Base-by-base conservation (phyloP, 2,329 filamentous ascomycete genomes). In the Amauroascus niger region DNA sequence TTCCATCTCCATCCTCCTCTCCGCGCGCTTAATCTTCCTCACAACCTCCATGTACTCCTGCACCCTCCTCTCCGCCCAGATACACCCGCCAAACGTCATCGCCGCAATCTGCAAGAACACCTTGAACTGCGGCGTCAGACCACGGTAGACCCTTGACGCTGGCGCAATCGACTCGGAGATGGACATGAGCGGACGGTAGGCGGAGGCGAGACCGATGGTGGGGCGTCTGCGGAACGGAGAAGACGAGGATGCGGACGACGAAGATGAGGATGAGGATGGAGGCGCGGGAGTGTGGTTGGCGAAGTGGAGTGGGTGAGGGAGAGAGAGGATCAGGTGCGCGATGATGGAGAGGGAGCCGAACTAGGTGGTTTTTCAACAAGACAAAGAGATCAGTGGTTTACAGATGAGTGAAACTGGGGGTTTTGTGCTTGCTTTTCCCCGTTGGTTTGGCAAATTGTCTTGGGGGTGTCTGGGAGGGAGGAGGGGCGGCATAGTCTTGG, bases 41-140 rank as follows among this genome's bases (percentile, higher is more conserved):
- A 74, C 58, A 9, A 65, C 56, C n/a, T 74, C 67, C 55, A 75
- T 69, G 59, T 74, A 76, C 47, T 73, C 71, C 20, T 65, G 67
- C 37, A 76, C 70, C 40, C 72, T 62, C 55, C 65, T 66, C 63
- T 76, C 74, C 1, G 74, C 74, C 66, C 73, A 76, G 45, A 76
- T 69, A 58, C 69, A 73, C 1, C 74, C 74, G 7, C 74, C 74
- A 46, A 76, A 62, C 4, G 69, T 76, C 72, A 76, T 74, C 32
- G 63, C 66, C 3, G 68, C 69, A 28, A 76, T 68, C 56, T 76
- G 74, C 33, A 76, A 59, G 57, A 74, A 76, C 26, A 74, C 69
- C 57, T 76, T 76, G 63, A 75, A 76, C 56, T 76, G 74, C 43
- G 71, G 65, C 13, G 74, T 76, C 55, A 76, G 60, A 5, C 70